Base-by-base conservation (phyloP, 495 filamentous ascomycete species). In the Chaetomium cochliodes region DNA sequence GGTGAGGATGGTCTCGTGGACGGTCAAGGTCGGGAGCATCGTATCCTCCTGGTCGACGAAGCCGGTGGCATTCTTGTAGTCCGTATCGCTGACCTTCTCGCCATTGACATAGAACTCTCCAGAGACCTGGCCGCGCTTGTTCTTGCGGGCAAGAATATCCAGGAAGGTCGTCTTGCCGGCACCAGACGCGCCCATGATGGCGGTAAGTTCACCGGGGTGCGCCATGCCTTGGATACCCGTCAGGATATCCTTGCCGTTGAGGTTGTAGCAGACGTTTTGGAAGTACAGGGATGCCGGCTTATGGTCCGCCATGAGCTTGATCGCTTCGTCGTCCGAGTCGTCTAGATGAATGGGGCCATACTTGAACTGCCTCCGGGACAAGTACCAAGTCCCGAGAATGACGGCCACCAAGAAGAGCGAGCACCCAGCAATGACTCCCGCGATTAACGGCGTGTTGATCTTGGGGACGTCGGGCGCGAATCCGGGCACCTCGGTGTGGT, bases 41-140 rank as follows among this genome's bases (percentile, higher is more conserved):
- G 93, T 96, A 70, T 98, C 94, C 69, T 98, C 94, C 76, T 98
- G 94, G 67, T 98, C 96, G 39, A 98, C 94, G 69, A 98, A 98
- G 51, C 94, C 94, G 55, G 96, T 88, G 69, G 97, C 92, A 66
- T 83, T 91, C 73, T 90, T 90, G 75, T 92, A 98, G 37, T 97
- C 92, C 52, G 86, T 74, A 75, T 98, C 92, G 55, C 78, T 82
- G 46, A 98, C 85, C 75, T 90, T 92, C 73, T 97, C 91, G 41
- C 94, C 94, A 70, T 98, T 98, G 58, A 98, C 88, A 70, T 89
- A 96, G 70, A 98, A 96, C 58, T 96, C 83, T 22, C 94, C 94
- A 5, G 83, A 79, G 3, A 90, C 87, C 6, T 80, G 70, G 39
- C 94, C 94, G 25, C 91, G 86, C 78, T 99, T 99, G 76, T 98